A percentile compares a stretch with the other conserved stretches of the same genome.
Evolutionary conservation across 2,329 filamentous ascomycete genomes (phyloP).

Genomic region (Botryotinia calthae): DNA sequence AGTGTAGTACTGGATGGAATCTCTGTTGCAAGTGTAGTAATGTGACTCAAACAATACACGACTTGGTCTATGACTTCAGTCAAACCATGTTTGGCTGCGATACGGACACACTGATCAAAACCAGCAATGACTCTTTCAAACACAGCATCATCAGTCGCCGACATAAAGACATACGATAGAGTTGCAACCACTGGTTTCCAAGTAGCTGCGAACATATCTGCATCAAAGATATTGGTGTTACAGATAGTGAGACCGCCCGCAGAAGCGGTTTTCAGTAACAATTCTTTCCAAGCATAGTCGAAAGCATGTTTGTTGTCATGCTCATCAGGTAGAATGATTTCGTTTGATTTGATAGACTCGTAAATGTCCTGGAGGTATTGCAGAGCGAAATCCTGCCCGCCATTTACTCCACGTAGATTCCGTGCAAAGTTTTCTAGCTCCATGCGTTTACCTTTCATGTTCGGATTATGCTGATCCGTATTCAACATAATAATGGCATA

Average conservation of each 20-base stretch:
- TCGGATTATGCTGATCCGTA: constrained; percentile 94
- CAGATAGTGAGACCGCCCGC: constrained; percentile 73
- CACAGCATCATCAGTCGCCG: constrained; percentile 92
- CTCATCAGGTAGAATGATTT: constrained; percentile 96
- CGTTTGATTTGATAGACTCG: constrained; percentile 84
- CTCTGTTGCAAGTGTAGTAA: constrained; percentile 81
- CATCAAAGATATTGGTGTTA: constrained; percentile 91
- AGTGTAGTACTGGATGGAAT: constrained; percentile 76
- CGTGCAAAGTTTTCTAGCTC: constrained; percentile 75
- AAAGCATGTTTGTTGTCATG: constrained; percentile 96
- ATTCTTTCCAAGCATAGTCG: constrained; percentile 95
- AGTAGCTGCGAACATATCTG: constrained; percentile 94
- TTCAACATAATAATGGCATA: constrained; percentile 98
- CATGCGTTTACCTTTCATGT: constrained; percentile 83
- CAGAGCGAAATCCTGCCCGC: constrained; percentile 75
- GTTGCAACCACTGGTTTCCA: constrained; percentile 96
- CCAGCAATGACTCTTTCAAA: constrained; percentile 91
- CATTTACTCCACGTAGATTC: constrained; percentile 89
- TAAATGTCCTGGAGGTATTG: constrained; percentile 86
- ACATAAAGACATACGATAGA: constrained; percentile 97
- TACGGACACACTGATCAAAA: constrained; percentile 93
- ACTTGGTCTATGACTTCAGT: constrained; percentile 90
- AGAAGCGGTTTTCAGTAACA: constrained; percentile 78
- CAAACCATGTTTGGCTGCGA: constrained; percentile 80
- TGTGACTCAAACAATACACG: constrained; percentile 82